Conservation (phyloP, 78 protist species). For the Chrysochromulina parva region DNA sequence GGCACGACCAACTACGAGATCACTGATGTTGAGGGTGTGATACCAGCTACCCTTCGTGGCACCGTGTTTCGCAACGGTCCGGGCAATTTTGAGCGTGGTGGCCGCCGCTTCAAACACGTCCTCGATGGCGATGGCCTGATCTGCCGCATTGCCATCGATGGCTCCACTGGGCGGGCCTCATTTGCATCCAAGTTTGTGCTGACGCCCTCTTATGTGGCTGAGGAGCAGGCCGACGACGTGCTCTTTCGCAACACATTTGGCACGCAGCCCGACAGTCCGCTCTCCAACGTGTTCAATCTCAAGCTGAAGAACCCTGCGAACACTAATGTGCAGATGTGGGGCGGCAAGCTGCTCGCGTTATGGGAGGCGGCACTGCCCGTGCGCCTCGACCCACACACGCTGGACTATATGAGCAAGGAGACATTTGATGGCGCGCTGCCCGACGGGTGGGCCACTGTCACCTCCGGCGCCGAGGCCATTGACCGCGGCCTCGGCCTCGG, state of each 20-base stretch:
- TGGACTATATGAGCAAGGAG: background rate
- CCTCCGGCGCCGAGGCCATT: too few relatives aligned
- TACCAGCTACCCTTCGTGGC: background rate
- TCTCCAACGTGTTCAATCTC: background rate
- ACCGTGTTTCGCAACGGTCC: slow-evolving; percentile 9
- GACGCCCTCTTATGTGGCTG: background rate
- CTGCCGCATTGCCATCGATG: background rate
- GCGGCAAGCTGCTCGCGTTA: background rate
- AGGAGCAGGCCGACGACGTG: background rate
- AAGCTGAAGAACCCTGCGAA: background rate
- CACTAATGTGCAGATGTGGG: background rate
- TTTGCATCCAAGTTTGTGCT: background rate
- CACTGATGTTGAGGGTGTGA: background rate
- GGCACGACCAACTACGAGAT: background rate
- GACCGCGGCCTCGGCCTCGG: background rate
- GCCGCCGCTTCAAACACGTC: background rate
- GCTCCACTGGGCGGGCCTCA: background rate
- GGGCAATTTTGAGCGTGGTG: background rate
- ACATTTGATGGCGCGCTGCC: background rate
- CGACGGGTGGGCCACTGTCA: background rate
- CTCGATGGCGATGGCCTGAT: slow-evolving; percentile 15
- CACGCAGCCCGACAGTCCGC: background rate
- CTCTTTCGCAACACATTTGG: background rate
- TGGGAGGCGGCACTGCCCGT: background rate
- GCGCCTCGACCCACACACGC: background rate